Base-by-base conservation (phyloP, 768 basidiomycete genomes). In the Dictyophora rubrovolvata region DNA sequence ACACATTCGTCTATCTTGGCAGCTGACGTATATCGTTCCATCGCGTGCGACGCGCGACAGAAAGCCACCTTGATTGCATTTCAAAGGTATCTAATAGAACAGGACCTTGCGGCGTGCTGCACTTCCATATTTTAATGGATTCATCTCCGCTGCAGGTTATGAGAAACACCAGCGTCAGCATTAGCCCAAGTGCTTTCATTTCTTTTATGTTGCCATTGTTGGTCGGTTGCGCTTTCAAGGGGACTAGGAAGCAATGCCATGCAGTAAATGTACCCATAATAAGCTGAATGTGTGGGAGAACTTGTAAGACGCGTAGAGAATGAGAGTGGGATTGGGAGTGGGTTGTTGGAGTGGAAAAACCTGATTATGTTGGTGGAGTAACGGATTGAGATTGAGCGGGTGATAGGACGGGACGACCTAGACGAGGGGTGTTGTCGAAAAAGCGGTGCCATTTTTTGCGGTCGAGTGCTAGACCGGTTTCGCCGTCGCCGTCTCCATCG, bases 1-100 rank as follows among this genome's bases (percentile, higher is more conserved):
- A 97, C 89, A 64, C 88, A 85, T 2, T n/a, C n/a, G n/a, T n/a
- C 95, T 95, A 63, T 92, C 93, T 71, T 98, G 95, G 65, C 93
- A 89, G 0, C 93, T 94, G 8, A 90, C 94, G 65, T 87, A 96
- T 20, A 97, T 77, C 1, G 90, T 89, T 18, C 89, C 89, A 20
- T 85, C 86, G 36, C 78, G 77, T 0, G 81, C 80, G 1, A 83
- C 82, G 23, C 98, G 76, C 0, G 91, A 82, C n/a, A 93, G 75
- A 6, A 96, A 84, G 0, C 92, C 95, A 1, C 93, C 89, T 63
- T 82, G 82, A 56, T 71, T 76, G 65, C 86, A 89, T 28, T n/a
- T 80, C 76, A 61, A 89, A 90, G 2, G 85, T 83, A 62, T 88
- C 82, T 20, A 80, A 65, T 4, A 83, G 72, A 20, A 67, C 69